Percentiles rank a stretch among this genome's conserved stretches.
phyloP scores from a whole-genome alignment of 768 basidiomycete genomes.

The Agaricus blazei region DNA sequence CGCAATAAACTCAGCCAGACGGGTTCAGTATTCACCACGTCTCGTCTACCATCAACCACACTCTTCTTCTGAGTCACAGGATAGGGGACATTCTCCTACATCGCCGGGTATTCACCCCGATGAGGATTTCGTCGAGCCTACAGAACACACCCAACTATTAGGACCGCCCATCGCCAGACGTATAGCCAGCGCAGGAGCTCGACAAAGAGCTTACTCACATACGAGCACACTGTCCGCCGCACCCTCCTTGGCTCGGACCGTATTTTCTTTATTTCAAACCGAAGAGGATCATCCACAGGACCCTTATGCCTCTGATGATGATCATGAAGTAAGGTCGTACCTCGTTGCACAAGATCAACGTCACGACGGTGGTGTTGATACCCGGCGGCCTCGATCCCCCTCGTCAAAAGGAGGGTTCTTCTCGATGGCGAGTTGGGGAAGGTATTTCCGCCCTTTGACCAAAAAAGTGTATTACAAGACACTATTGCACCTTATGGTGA shows the following conservation, averaged over 20 bases:
- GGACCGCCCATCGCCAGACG: constrained; percentile 19
- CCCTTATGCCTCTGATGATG: constrained; percentile 22
- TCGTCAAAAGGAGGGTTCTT: constrained; percentile 19
- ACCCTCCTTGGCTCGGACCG: constrained; percentile 64
- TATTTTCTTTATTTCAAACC: constrained; percentile 61
- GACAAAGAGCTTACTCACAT: constrained; percentile 55
- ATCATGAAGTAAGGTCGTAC: constrained; percentile 16
- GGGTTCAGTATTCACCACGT: constrained; percentile 17
- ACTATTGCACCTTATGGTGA: constrained; percentile 60
- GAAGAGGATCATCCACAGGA: constrained; percentile 36
- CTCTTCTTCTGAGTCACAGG: constrained; percentile 15
- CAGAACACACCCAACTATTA: constrained; percentile 49
- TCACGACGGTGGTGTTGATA: neutral
- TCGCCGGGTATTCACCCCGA: constrained; percentile 17
- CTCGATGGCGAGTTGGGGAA: constrained; percentile 34
- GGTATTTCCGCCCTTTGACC: constrained; percentile 62
- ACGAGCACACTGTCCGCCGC: constrained; percentile 51
- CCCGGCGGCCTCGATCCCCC: neutral
- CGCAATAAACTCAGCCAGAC: constrained; percentile 9
- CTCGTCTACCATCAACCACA: constrained; percentile 12
- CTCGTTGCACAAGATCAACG: constrained; percentile 8
- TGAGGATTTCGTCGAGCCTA: constrained; percentile 21
- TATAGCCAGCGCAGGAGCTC: constrained; percentile 12
- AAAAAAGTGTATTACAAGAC: constrained; percentile 57
- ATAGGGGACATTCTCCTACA: neutral